Conservation (phyloP, 2,329 filamentous ascomycete genomes). For the Drechmeria coniospora region DNA sequence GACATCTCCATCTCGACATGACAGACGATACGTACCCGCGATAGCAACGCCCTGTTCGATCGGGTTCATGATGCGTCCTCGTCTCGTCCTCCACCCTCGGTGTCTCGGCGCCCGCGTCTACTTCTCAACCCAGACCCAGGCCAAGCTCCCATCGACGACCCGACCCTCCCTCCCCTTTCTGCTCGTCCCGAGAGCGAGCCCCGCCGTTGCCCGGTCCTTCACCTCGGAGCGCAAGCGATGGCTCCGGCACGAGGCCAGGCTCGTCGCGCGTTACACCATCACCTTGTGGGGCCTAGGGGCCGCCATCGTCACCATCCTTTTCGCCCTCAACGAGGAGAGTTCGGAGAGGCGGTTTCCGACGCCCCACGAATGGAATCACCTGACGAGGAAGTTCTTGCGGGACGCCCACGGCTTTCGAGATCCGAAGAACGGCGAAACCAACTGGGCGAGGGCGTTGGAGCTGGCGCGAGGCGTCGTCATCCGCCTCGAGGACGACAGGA, state of each 20-base stretch:
- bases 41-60: no score
- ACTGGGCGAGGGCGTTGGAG: constrained; percentile 54
- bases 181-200: constrained; percentile 29
- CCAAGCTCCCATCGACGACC: constrained; percentile 14
- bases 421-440: constrained; percentile 33
- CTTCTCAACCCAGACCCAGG: constrained; percentile 12
- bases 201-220: constrained; percentile 51
- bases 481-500: constrained; percentile 65
- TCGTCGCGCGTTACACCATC: constrained; percentile 52
- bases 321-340: constrained; percentile 56
- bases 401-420: constrained; percentile 45
- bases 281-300: constrained; percentile 48
- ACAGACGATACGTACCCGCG: no score
- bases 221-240: constrained; percentile 64
- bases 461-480: constrained; percentile 44
- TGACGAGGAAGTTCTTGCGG: constrained; percentile 53
- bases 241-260: constrained; percentile 54
- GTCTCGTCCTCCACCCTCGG: constrained; percentile 9
- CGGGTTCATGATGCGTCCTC: no score
- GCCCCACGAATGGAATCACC: constrained; percentile 65
- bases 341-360: constrained; percentile 66
- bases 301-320: constrained; percentile 43
- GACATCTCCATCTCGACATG: no score
- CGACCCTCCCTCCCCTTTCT: constrained; percentile 31
- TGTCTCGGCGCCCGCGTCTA: no score